These are phyloP conservation scores for Geotrichum klebahnii DNA, from an alignment of 1,139 yeast genomes.

Conservation along the genomic window DNA sequence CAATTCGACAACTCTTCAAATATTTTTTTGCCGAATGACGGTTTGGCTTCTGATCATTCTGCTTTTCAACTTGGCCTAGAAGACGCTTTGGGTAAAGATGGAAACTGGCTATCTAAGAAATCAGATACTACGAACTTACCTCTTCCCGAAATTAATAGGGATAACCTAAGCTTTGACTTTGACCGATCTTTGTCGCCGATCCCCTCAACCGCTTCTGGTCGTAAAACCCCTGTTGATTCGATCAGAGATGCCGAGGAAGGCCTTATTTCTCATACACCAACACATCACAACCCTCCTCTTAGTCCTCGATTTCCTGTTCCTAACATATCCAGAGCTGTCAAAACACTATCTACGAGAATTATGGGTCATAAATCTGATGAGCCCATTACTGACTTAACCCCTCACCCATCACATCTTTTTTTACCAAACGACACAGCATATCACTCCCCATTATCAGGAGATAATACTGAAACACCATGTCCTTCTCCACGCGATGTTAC, in stretches of 20 bases:
- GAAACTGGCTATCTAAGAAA: slow-evolving; percentile 21
- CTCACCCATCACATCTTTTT: not conserved
- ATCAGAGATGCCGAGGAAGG: slow-evolving; percentile 9
- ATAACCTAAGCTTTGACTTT: not conserved
- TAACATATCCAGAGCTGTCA: slow-evolving; percentile 15
- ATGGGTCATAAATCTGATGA: slow-evolving; percentile 8
- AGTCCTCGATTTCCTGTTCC: slow-evolving; percentile 7
- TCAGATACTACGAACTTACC: not conserved
- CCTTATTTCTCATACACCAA: not conserved
- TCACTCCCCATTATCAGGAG: not conserved
- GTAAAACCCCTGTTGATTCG: not conserved
- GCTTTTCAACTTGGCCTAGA: slow-evolving; percentile 23
- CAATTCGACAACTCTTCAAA: not conserved
- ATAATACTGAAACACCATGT: not conserved
- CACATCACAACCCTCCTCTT: not conserved
- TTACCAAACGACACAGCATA: not conserved
- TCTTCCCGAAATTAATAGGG: slow-evolving; percentile 8
- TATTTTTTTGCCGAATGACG: slow-evolving; percentile 3
- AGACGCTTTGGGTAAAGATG: slow-evolving; percentile 31
- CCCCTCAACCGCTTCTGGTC: too few relatives aligned
- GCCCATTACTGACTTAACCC: not conserved
- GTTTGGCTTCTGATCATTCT: not conserved
- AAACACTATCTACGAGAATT: slow-evolving; percentile 11
- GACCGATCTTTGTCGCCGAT: slow-evolving; percentile 6
- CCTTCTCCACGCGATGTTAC: not conserved